Evolutionary conservation across 371 early-diverging fungal species (phyloP), one percentile per base, ranked within the genome.

Genomic region (Mucor lusitanicus): DNA sequence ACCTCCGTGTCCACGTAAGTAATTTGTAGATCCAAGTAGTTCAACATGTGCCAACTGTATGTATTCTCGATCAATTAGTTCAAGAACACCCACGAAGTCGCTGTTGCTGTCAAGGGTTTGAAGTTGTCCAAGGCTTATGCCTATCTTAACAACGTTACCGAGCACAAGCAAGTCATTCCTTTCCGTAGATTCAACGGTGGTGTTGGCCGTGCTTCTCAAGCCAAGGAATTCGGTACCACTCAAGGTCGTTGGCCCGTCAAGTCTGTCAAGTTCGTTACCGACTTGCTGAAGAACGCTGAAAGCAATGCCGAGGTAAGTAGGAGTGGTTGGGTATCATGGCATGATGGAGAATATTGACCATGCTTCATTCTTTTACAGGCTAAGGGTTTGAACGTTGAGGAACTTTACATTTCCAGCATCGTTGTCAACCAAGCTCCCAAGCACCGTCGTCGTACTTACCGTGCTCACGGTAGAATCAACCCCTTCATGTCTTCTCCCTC

Each of bases 191-290:
- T 94, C 92, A 87, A 91, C 82, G 95, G 98, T 67, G 98, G 98
- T 85, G 92, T 95, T 69, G 98, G 99, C 72, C 95, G 98, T 72
- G 92, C 94, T 70, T 92, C 96, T 55, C 99, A 99, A 90, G 99
- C 95, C 76, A 97, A 95, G 87, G 92, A 88, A 68, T 95, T 92
- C 84, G 90, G 91, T 69, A 88, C 90, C 66, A 89, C 96, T 71
- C 92, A 93, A 85, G 99, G 94, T 77, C 95, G 98, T 85, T 99
- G 99, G 99, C 99, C 99, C 83, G 92, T 84, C 76, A 99, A 99
- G 94, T 89, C 90, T 76, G 92, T 87, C 84, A 90, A 94, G 88
- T 95, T 94, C 79, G 82, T 99, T 61, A 82, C 92, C 69, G 92
- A 91, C 68, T 88, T 99, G 61, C 88, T 99, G 76, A 92, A 96